Base-by-base conservation (phyloP, 2,329 filamentous ascomycete species). In the Geoglossum cookeanum region DNA sequence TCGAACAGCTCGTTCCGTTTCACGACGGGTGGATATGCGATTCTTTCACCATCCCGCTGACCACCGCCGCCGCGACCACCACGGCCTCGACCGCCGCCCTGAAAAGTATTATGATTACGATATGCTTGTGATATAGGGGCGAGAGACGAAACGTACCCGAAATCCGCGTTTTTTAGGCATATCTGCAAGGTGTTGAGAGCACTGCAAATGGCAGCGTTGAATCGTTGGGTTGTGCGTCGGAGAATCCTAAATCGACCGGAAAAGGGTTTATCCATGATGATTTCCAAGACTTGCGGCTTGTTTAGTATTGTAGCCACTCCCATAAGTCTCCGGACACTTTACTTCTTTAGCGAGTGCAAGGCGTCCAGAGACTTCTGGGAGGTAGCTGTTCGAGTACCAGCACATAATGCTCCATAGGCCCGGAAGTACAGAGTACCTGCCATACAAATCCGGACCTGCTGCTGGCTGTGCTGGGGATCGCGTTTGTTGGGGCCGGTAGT, bases 1-100 rank as follows among this genome's bases (percentile, higher is more conserved):
- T 97, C 85, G 62, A 94, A 84, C 64, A 84, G 83, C 67, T 86
- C 84, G 71, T 98, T 95, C 64, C 82, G 74, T 74, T 90, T 92
- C 64, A 76, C 71, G 57, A 94, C 76, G 44, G 84, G 77, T 17
- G 77, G 72, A 67, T 80, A 83, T 61, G 72, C 72, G 57, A 65
- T 64, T 59, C 72, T 69, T 22, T 55, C 60, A 60, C 66, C 65
- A 29, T n/a, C 49, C 11, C 49, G 49, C 4, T 22, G 30, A 9
- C 49, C 49, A 17, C 30, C 30, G n/a, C 49, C 8, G 29, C 49
- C 49, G 5, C 49, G 48, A 11, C 48, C 48, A 13, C 48, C 48
- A 22, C 48, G 22, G 17, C 48, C 49, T 37, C 49, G 29, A 17
- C 49, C 49, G 8, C 49, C 49, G 11, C 49, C 49, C 49, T 53